Evolutionary conservation across 2,329 filamentous ascomycete species (phyloP).

Genomic region (Cladosporium sp.): DNA sequence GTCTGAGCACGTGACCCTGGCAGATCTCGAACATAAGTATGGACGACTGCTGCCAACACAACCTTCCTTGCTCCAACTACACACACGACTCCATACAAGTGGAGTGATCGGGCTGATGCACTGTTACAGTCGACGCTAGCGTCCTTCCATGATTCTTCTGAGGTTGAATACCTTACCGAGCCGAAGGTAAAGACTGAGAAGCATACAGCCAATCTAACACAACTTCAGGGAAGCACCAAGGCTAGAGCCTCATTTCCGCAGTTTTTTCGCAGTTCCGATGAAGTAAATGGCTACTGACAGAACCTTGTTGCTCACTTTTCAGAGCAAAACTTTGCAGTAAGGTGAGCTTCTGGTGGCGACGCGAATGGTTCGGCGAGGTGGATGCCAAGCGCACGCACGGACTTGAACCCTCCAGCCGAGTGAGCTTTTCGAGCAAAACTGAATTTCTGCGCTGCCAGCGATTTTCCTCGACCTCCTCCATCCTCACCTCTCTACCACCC

Average conservation of each 20-base stretch:
- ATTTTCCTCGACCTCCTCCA: constrained; percentile 17
- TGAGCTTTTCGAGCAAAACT: constrained; percentile 16
- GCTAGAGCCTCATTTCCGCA: no score
- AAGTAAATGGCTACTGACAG: background rate
- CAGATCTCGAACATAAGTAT: background rate
- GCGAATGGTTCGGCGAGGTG: constrained; percentile 2
- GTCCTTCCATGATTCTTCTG: background rate
- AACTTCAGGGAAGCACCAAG: background rate
- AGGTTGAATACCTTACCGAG: background rate
- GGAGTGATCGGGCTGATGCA: constrained; percentile 8
- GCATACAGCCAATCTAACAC: background rate
- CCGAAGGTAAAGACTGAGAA: background rate
- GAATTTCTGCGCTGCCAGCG: background rate
- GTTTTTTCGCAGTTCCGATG: background rate
- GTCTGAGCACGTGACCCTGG: background rate
- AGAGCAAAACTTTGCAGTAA: constrained; percentile 8
- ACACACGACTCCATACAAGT: constrained; percentile 4
- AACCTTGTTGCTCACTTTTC: background rate
- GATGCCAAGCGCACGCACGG: constrained; percentile 14
- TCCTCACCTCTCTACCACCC: constrained; percentile 18
- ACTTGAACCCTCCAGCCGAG: constrained; percentile 9
- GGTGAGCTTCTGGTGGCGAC: constrained; percentile 12
- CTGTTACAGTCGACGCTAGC: background rate
- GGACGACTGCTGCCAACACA: background rate
- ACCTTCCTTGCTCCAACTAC: background rate